These are phyloP conservation scores for Arthrobotrys sphaeroides DNA, from an alignment of 2,329 filamentous ascomycete genomes.

Conservation along the genomic window DNA sequence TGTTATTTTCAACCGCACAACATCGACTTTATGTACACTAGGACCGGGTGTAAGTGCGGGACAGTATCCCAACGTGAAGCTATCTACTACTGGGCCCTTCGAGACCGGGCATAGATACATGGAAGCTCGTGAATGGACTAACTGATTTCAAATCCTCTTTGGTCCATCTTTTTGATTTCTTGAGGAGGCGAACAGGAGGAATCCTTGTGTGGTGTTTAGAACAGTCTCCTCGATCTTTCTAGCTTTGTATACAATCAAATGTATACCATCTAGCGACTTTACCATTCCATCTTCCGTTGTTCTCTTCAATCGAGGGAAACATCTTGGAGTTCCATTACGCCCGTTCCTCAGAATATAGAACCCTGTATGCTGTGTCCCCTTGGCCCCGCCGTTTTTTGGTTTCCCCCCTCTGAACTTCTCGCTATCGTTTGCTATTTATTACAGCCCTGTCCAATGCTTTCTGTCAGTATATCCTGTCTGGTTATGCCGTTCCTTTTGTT, in stretches of 20 bases:
- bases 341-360: slow-evolving; percentile 25
- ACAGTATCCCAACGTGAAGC: slow-evolving; percentile 40
- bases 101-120: background rate
- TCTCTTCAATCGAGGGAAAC: slow-evolving; percentile 17
- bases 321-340: slow-evolving; percentile 11
- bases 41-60: slow-evolving; percentile 31
- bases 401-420: slow-evolving; percentile 32
- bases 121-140: background rate
- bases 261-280: slow-evolving; percentile 50
- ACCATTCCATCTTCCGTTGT: slow-evolving; percentile 18
- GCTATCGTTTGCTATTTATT: slow-evolving; percentile 47
- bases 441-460: slow-evolving; percentile 35
- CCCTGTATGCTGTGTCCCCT: slow-evolving; percentile 43
- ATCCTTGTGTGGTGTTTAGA: slow-evolving; percentile 35
- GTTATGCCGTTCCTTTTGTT: slow-evolving; percentile 15
- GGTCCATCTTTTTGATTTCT: slow-evolving; percentile 16
- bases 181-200: slow-evolving; percentile 24
- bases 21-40: slow-evolving; percentile 50
- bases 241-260: slow-evolving; percentile 35
- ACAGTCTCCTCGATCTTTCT: slow-evolving; percentile 37
- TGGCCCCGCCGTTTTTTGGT: slow-evolving; percentile 23
- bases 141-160: slow-evolving; percentile 16
- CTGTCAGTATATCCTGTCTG: slow-evolving; percentile 13
- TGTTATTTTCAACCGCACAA: slow-evolving; percentile 34
- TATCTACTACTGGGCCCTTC: slow-evolving; percentile 7